Conservation (phyloP, 73 alveolate species). For the Tetrahymena malaccensis region DNA sequence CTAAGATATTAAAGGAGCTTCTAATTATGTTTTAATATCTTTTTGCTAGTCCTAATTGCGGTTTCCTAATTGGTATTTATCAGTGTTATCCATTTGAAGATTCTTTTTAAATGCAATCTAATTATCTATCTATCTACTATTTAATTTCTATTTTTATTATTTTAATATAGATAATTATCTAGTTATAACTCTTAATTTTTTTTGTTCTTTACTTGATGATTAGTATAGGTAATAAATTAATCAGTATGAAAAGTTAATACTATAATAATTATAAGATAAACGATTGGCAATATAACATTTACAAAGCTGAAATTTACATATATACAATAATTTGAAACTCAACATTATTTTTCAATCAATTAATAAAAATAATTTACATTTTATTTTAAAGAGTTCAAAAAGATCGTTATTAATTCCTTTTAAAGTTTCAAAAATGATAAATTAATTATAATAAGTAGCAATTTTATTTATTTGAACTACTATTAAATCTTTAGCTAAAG, state of each 20-base stretch:
- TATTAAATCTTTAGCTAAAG: too few species aligned
- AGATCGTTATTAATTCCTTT: background rate
- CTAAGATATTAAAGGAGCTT: background rate
- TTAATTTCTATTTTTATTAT: background rate
- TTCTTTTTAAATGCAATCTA: background rate
- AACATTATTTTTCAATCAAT: background rate
- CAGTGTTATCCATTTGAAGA: background rate
- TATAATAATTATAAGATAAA: too few species aligned
- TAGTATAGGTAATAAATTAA: too few species aligned
- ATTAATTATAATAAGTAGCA: too few species aligned
- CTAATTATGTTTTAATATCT: background rate
- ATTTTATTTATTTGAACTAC: too few species aligned
- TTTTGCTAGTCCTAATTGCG: background rate
- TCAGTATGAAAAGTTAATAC: background rate
- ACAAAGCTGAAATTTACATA: background rate
- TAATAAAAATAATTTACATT: background rate
- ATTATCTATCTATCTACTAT: background rate
- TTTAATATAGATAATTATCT: background rate
- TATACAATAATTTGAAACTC: background rate
- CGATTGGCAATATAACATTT: background rate
- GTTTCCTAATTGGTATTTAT: background rate
- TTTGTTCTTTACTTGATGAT: background rate
- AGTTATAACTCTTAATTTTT: background rate
- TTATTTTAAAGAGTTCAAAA: background rate
- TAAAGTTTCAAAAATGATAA: background rate